Conservation (phyloP, 164 flowering plant species). For the Protea cynaroides region DNA sequence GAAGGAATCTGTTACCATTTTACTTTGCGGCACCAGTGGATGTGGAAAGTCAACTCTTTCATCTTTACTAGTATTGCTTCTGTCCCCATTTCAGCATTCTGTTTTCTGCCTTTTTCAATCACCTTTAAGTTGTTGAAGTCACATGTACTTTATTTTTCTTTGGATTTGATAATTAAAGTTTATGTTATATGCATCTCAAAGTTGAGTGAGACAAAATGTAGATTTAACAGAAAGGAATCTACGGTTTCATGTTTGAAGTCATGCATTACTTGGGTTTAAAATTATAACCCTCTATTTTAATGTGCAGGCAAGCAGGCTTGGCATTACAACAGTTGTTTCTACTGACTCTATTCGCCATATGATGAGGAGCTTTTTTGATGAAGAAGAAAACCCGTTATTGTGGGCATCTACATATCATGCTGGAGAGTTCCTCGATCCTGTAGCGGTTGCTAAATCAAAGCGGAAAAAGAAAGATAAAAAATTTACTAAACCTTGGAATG, state of each 20-base stretch:
- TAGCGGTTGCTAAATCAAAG: constrained; percentile 81
- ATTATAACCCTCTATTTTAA: no score
- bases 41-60: constrained; percentile 95
- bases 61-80: constrained; percentile 63
- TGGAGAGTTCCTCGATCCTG: constrained; percentile 75
- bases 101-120: constrained; percentile 5
- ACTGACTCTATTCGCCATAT: constrained; percentile 91
- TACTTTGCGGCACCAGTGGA: constrained; percentile 91
- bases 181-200: no score
- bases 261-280: no score
- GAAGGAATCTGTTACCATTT: constrained; percentile 81
- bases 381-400: constrained; percentile 73
- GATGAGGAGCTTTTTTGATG: constrained; percentile 93
- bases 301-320: constrained; percentile 75
- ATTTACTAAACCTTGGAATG: constrained; percentile 2
- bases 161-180: no score
- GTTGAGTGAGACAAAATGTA: no score
- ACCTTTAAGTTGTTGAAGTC: no score
- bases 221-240: no score
- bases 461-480: constrained; percentile 71
- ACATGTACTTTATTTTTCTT: no score
- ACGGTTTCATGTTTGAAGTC: no score
- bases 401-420: constrained; percentile 98
- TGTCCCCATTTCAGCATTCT: not conserved
- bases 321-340: constrained; percentile 80